A percentile compares a stretch with the other conserved stretches of the same genome.
Evolutionary conservation across 2,329 filamentous ascomycete species (phyloP).

Genomic region (Chrysoporthe puriensis): DNA sequence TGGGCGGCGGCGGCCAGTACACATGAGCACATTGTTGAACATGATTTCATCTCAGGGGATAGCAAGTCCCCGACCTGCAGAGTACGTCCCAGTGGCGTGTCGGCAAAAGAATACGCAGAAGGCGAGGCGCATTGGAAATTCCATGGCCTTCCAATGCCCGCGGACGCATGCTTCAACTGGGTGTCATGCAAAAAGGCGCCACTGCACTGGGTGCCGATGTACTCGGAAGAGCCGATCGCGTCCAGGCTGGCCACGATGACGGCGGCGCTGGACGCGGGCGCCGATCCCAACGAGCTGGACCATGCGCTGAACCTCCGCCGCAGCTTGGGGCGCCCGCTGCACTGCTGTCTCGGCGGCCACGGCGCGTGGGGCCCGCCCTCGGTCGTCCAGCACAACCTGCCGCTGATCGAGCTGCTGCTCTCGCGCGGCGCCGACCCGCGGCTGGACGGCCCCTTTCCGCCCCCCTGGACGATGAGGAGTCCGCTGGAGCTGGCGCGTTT

Average conservation of each 20-base stretch:
- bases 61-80: too few species aligned
- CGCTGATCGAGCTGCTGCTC: conserved; percentile 4
- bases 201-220: not conserved
- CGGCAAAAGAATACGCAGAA: too few species aligned
- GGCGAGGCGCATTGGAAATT: too few species aligned
- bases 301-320: not conserved
- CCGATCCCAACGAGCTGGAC: conserved; percentile 4
- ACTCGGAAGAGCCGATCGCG: not conserved
- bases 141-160: not conserved
- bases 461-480: not conserved
- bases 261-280: not conserved
- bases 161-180: not conserved
- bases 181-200: not conserved
- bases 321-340: not conserved
- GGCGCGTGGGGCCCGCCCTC: not conserved
- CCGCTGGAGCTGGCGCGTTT: not conserved
- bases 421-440: not conserved
- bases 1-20: not conserved
- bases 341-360: not conserved
- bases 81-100: too few species aligned
- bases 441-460: not conserved
- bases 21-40: too few species aligned
- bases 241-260: not conserved
- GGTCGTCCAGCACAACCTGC: not conserved
- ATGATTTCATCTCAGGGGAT: too few species aligned